Base-by-base conservation (phyloP, 2,329 filamentous ascomycete genomes). In the Paecilomyces formosus region DNA sequence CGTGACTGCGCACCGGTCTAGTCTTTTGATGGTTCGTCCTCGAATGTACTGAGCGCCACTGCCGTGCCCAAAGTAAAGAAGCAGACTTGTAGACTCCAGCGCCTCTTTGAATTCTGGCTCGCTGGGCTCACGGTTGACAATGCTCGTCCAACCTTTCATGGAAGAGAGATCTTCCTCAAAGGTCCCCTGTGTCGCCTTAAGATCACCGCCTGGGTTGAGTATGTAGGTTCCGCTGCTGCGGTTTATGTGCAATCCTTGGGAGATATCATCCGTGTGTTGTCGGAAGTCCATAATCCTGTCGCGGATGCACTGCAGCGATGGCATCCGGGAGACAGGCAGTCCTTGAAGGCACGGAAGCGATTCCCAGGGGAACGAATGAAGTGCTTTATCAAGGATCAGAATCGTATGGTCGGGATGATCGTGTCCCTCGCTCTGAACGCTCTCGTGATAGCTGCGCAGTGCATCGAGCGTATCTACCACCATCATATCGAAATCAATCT, bases 21-120 rank as follows among this genome's bases (percentile, higher is more conserved):
- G 82, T 59, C 85, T 86, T 57, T 90, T 88, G 64, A 99, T 86
- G 1, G 90, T 90, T 64, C 90, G 86, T 12, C 89, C 87, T 30
- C 92, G 88, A 59, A 99, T 91, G 74, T 96, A 99, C 74, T 99
- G 94, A 28, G 90, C 90, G 22, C 93, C 94, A 64, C 90, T 93
- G 60, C 94, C 94, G 76, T 99, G 94, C 1, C 94, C 94, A 73
- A 99, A 97, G 78, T 99, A 99, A 11, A 99, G 81, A 24, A 97
- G 79, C 1, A 96, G 78, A 59, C 91, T 86, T 18, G 85, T 86
- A 0, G 79, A 74, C 53, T 83, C 78, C 8, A 99, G 81, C 0
- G 83, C 84, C 0, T 76, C 67, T 62, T 87, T 86, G 72, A 97
- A 93, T 61, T 95, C 90, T 2, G 82, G 75, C 70, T 97, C 93